These are phyloP conservation scores for Globisporangium megalacanthum DNA, from an alignment of 352 stramenopile species.

Conservation along the genomic window DNA sequence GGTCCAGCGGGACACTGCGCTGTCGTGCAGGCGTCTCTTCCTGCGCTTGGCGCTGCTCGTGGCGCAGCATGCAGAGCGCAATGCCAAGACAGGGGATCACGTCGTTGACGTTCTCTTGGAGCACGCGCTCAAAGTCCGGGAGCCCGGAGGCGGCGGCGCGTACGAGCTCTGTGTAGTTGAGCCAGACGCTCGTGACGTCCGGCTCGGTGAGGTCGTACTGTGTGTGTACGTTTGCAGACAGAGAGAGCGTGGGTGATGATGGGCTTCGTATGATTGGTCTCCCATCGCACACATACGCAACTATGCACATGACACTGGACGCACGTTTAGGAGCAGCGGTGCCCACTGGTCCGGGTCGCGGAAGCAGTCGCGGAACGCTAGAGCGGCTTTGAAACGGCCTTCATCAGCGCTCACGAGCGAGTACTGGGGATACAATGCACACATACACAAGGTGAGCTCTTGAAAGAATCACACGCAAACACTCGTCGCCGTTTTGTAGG, in stretches of 20 bases:
- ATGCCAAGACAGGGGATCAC: constrained; percentile 62
- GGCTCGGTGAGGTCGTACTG: constrained; percentile 47
- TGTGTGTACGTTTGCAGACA: no score
- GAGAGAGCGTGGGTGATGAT: background rate
- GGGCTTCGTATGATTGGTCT: no score
- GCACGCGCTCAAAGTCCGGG: constrained; percentile 42
- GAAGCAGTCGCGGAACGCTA: constrained; percentile 58
- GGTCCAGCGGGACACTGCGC: constrained; percentile 33
- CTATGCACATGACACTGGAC: background rate
- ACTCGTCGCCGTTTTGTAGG: no score
- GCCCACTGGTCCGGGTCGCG: constrained; percentile 41
- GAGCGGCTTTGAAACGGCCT: constrained; percentile 46
- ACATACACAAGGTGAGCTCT: no score
- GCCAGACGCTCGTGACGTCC: constrained; percentile 43
- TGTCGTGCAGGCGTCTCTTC: constrained; percentile 41
- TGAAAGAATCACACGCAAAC: no score
- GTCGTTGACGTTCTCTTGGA: constrained; percentile 53
- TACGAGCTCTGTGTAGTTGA: constrained; percentile 49
- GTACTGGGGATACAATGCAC: constrained; percentile 11
- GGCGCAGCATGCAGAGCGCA: constrained; percentile 54
- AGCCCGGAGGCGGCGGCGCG: constrained; percentile 24
- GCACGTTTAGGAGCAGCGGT: constrained; percentile 27
- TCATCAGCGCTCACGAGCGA: constrained; percentile 43
- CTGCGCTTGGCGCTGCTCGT: constrained; percentile 46
- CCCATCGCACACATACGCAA: background rate